Base-by-base conservation (phyloP, 495 filamentous ascomycete species). In the Aspergillus carlsbadensis region DNA sequence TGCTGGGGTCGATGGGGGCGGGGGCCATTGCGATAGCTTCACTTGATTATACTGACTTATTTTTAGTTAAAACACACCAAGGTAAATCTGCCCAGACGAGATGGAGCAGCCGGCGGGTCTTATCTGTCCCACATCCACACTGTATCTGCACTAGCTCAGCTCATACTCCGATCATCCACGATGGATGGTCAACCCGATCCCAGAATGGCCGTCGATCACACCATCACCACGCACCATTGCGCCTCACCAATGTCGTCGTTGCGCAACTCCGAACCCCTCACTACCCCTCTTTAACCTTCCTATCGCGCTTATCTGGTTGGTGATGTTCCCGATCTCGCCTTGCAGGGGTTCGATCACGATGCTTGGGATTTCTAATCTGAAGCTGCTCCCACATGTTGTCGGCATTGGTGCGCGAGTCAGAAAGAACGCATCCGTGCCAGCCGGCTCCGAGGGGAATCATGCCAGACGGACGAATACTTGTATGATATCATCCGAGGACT, bases 1-100 rank as follows among this genome's bases (percentile, higher is more conserved):
- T 87, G 39, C 77, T 69, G 4, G 82, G 70, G 53, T 81, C 72
- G 58, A 87, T 87, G 13, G 85, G 75, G 50, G 70, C 70, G 22
- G 73, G 75, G 14, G 72, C 71, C 72, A 77, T 76, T 31, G 7
- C 39, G 26, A 21, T 48, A 34, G 14, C n/a, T 41, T 21, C 2
- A n/a, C n/a, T n/a, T 13, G 20, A 60, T 41, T 56, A 59, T 29
- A 14, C 7, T 11, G 17, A n/a, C n/a, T n/a, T n/a, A n/a, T n/a
- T n/a, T n/a, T n/a, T 24, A 10, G 5, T 3, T 20, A 11, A 20
- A 24, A 2, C 13, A 45, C 13, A 45, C 8, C 13, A 45, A 24
- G 13, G 0, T 45, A 18, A 22, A 10, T 45, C 17, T 24, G 13
- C 2, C 7, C 21, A 22, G 17, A 5, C 22, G 1, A 2, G 20